Evolutionary conservation across 805 yeast genomes (phyloP).

Genomic region (Jamesozyma spencerorum): DNA sequence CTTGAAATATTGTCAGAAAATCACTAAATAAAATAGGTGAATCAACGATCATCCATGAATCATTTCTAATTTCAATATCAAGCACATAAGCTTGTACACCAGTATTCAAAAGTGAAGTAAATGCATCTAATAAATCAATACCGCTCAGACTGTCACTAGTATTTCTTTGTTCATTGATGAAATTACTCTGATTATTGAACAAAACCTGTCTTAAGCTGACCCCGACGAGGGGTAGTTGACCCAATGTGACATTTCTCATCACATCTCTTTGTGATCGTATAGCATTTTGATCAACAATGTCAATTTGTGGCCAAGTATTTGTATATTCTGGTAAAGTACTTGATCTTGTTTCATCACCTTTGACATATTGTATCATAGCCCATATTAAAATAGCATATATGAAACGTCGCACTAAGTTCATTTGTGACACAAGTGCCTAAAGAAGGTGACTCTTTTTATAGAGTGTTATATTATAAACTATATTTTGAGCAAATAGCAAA

Average conservation of each 20-base stretch:
- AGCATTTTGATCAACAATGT: conserved; percentile 29
- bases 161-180: conserved; percentile 27
- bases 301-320: conserved; percentile 28
- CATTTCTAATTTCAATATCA: conserved; percentile 50
- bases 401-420: too few species aligned
- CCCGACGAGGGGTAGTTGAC: conserved; percentile 35
- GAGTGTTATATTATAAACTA: too few species aligned
- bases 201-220: conserved; percentile 30
- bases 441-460: too few species aligned
- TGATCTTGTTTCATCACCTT: too few species aligned
- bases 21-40: conserved; percentile 19
- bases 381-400: too few species aligned
- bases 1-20: conserved; percentile 25
- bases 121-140: conserved; percentile 20
- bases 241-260: conserved; percentile 32
- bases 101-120: conserved; percentile 30
- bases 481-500: neutral
- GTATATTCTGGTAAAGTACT: neutral
- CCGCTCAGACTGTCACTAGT: conserved; percentile 4
- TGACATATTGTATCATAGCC: too few species aligned
- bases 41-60: conserved; percentile 18
- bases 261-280: conserved; percentile 42
- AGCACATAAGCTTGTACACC: conserved; percentile 42
- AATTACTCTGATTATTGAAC: conserved; percentile 11
- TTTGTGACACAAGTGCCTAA: too few species aligned